These are phyloP conservation scores for Parasitella parasitica DNA, from an alignment of 371 early-diverging fungal genomes.

Conservation along the genomic window DNA sequence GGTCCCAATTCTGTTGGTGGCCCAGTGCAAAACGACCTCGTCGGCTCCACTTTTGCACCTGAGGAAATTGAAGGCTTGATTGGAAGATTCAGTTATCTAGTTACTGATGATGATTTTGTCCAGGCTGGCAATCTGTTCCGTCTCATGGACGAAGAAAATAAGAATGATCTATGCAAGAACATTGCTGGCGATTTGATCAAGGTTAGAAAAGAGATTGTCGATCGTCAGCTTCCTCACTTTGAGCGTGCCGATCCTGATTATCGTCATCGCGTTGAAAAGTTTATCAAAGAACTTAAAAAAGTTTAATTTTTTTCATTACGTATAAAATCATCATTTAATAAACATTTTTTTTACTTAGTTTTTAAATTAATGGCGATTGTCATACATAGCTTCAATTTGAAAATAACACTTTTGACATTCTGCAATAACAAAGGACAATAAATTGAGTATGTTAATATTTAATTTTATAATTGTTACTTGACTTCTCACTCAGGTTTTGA, in stretches of 20 bases:
- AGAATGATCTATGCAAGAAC: slow-evolving; percentile 63
- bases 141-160: slow-evolving; percentile 58
- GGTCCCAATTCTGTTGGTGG: slow-evolving; percentile 70
- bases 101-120: slow-evolving; percentile 70
- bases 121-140: slow-evolving; percentile 71
- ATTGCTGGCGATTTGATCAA: slow-evolving; percentile 67
- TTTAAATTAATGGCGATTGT: no score
- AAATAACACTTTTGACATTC: no score
- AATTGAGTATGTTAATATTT: no score
- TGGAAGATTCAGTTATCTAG: slow-evolving; percentile 57
- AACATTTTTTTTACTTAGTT: no score
- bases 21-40: slow-evolving; percentile 54
- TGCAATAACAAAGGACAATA: no score
- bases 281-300: background rate
- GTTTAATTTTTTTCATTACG: no score
- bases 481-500: no score
- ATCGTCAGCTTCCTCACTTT: slow-evolving; percentile 71
- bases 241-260: slow-evolving; percentile 77
- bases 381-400: no score
- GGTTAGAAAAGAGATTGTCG: slow-evolving; percentile 65
- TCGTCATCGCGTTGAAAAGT: slow-evolving; percentile 65
- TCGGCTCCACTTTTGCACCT: slow-evolving; percentile 41
- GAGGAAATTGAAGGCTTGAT: slow-evolving; percentile 50
- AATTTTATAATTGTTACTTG: no score
- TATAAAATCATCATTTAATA: no score